Evolutionary conservation across 495 filamentous ascomycete species (phyloP).

Genomic region (Talaromyces liani): DNA sequence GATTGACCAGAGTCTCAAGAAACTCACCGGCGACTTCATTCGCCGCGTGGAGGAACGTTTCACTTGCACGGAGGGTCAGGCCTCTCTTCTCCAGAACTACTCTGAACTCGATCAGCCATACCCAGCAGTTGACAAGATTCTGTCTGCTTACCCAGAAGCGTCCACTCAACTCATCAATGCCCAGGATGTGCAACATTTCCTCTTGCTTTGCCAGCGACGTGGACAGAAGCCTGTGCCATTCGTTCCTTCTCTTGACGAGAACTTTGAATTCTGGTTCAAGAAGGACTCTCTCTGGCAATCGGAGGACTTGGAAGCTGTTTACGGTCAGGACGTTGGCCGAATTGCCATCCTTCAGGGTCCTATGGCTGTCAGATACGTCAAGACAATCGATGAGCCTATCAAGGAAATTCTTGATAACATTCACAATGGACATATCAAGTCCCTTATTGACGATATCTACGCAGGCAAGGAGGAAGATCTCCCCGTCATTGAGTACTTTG

Average conservation of each 20-base stretch:
- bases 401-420: slow-evolving; percentile 26
- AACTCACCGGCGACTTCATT: slow-evolving; percentile 21
- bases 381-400: slow-evolving; percentile 18
- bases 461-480: slow-evolving; percentile 61
- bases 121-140: slow-evolving; percentile 7
- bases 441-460: slow-evolving; percentile 75
- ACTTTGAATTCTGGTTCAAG: slow-evolving; percentile 38
- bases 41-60: slow-evolving; percentile 21
- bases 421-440: slow-evolving; percentile 76
- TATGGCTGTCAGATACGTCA: slow-evolving; percentile 26
- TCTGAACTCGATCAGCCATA: slow-evolving; percentile 8
- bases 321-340: slow-evolving; percentile 26
- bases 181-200: slow-evolving; percentile 26
- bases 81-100: slow-evolving; percentile 12
- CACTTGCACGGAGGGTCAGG: slow-evolving; percentile 8
- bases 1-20: slow-evolving; percentile 27
- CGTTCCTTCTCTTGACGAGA: slow-evolving; percentile 27
- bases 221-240: slow-evolving; percentile 33
- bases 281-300: slow-evolving; percentile 40
- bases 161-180: slow-evolving; percentile 19
- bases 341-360: slow-evolving; percentile 36
- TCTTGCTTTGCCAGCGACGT: slow-evolving; percentile 18
- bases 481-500: slow-evolving; percentile 89
- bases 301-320: slow-evolving; percentile 32
- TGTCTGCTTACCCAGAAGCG: slow-evolving; percentile 14